Evolutionary conservation across 2,329 filamentous ascomycete species (phyloP), one percentile per base, ranked within the genome.

Genomic region (Colletotrichum lini): DNA sequence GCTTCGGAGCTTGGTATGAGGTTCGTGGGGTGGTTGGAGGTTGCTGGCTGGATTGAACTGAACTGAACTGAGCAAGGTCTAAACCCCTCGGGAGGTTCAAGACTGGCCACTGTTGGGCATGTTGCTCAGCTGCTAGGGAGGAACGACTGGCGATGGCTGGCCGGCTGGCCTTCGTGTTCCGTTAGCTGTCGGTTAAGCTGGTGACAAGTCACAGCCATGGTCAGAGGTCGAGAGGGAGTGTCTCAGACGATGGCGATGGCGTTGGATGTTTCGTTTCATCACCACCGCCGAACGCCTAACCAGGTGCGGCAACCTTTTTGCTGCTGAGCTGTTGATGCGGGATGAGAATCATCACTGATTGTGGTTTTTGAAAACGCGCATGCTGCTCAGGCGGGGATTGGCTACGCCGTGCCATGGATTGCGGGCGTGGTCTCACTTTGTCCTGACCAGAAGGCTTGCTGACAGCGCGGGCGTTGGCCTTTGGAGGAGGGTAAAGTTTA

Each of bases 241-340:
- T 71, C 68, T 71, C 68, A 71, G 68, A 68, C 23, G 38, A 21
- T 57, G 13, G 45, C n/a, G 58, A 63, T 38, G 68, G 68, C 65
- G 68, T 62, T 68, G 68, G 21, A 40, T 68, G 65, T 71, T 67
- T 71, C 65, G 65, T 71, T 71, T 68, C 68, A 71, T 58, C 40
- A 71, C 26, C 65, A 59, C 23, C 57, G 50, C 50, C 38, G 18
- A 58, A 59, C 68, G 65, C 68, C 68, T 68, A 47, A 23, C 68
- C 65, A 16, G n/a, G 68, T 71, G 42, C 65, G 65, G 65, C 45
- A 40, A 21, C 15, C 38, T 66, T 42, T 16, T 18, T 67, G 57
- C 68, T 63, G 58, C 47, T 71, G 58, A 71, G 38, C 52, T 63
- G 68, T 10, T 68, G 57, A 63, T 71, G 65, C 42, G 23, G 26